Base-by-base conservation (phyloP, 768 basidiomycete species). In the Termitomyces sp. region DNA sequence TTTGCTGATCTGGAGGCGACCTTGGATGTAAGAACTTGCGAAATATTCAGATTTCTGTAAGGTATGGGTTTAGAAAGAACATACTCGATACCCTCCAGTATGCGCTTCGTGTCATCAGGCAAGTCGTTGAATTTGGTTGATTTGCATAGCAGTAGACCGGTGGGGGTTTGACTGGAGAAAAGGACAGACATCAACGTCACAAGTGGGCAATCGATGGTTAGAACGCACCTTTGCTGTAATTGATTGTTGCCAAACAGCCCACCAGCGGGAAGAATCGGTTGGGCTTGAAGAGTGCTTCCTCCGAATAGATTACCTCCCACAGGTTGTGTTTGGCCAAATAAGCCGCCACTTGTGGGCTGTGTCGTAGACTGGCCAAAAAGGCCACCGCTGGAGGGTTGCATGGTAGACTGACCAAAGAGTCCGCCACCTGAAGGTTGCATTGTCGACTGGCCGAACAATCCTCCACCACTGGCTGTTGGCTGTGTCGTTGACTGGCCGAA, bases 71-170 rank as follows among this genome's bases (percentile, higher is more conserved):
- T 42, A 32, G 17, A 47, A 38, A 35, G 7, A 5, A 29, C 63
- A 84, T 62, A 92, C 91, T 93, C 91, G 42, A 93, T 81, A 38
- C 69, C 67, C 65, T 92, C 91, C 17, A 93, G 75, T 4, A 71
- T 75, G 59, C 72, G 83, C 70, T 84, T 89, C 21, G 85, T 59
- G 2, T 83, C 77, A 50, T 92, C 90, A 1, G 89, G 85, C 4
- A 92, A 71, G 66, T 93, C 91, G 53, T 92, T 93, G 70, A 91
- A 93, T 66, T 90, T 92, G 0, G 89, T 90, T 0, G 77, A 71
- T 66, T 79, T 82, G 5, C 75, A 74, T 62, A 86, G 81, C 6
- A 74, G 73, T 10, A 78, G 76, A 29, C 66, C 63, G 0, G 65
- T 68, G 32, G 62, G 31, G 21, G 64, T 62, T 54, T 71, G 69